Conservation (phyloP, 306 rosid species). For the Vigna nakashimae region DNA sequence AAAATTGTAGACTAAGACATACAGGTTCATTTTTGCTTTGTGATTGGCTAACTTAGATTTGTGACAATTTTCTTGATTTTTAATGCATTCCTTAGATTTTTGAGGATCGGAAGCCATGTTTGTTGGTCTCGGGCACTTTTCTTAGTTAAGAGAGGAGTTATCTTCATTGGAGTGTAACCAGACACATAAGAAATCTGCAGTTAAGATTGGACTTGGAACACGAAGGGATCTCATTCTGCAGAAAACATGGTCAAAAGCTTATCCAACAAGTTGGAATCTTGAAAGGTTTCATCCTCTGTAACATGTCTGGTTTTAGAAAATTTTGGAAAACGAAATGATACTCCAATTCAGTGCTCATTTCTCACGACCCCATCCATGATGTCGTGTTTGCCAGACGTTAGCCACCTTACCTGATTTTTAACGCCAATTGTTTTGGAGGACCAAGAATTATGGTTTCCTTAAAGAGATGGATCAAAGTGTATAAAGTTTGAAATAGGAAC, state of each 20-base stretch:
- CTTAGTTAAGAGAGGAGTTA: conserved; percentile 15
- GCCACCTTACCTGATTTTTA: too few relatives aligned
- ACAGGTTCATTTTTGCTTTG: conserved; percentile 40
- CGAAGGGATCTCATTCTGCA: neutral
- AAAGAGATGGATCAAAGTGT: too few relatives aligned
- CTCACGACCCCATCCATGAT: neutral
- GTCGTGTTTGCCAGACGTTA: conserved; percentile 17
- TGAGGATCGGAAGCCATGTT: conserved; percentile 98
- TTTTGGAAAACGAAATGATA: conserved; percentile 25
- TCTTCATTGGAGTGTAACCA: neutral
- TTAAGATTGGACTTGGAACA: neutral
- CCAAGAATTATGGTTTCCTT: too few relatives aligned
- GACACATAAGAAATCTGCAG: neutral
- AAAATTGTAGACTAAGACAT: conserved; percentile 43
- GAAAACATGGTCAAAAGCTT: conserved; percentile 21
- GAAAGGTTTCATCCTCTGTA: neutral
- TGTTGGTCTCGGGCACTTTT: conserved; percentile 97
- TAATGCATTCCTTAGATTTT: conserved; percentile 21
- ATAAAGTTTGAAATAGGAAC: too few relatives aligned
- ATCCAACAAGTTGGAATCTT: neutral
- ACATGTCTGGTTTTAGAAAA: conserved; percentile 42
- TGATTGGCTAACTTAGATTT: conserved; percentile 34
- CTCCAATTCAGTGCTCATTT: neutral
- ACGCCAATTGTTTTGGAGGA: too few relatives aligned
- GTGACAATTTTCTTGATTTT: conserved; percentile 28